phyloP scores from a whole-genome alignment of 305 asterid genomes.

The Solanum hybrid region DNA sequence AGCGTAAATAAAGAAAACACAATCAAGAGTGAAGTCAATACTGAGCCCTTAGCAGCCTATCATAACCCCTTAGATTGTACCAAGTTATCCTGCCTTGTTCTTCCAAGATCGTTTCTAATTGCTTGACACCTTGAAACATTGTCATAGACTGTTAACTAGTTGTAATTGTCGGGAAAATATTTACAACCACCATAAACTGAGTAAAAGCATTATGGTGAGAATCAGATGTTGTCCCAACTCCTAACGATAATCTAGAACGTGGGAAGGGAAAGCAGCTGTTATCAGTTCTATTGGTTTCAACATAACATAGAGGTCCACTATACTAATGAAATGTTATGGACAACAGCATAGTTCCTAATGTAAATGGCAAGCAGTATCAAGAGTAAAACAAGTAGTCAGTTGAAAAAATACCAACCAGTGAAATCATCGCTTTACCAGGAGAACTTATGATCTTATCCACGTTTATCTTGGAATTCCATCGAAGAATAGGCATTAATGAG shows the following conservation, averaged over 20 bases:
- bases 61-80: neutral
- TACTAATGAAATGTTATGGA: slow-evolving; percentile 8
- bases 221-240: neutral
- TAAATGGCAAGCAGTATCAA: neutral
- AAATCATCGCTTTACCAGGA: slow-evolving; percentile 59
- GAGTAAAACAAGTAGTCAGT: neutral
- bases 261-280: neutral
- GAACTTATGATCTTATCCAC: slow-evolving; percentile 80
- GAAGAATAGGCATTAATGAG: slow-evolving; percentile 52
- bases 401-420: slow-evolving; percentile 54
- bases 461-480: slow-evolving; percentile 79
- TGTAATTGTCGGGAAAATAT: neutral
- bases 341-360: neutral
- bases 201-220: neutral
- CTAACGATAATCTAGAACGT: neutral
- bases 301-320: neutral
- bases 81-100: neutral
- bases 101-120: neutral
- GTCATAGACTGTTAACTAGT: neutral
- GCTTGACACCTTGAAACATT: neutral
- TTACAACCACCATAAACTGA: neutral
- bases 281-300: slow-evolving; percentile 1
- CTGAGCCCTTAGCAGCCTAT: neutral
- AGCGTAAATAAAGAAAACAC: neutral
- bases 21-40: neutral